Percentiles rank a stretch among this genome's conserved stretches.
Conservation (phyloP, 2,329 filamentous ascomycete genomes). For the Cylindrodendrum hubeiense region DNA sequence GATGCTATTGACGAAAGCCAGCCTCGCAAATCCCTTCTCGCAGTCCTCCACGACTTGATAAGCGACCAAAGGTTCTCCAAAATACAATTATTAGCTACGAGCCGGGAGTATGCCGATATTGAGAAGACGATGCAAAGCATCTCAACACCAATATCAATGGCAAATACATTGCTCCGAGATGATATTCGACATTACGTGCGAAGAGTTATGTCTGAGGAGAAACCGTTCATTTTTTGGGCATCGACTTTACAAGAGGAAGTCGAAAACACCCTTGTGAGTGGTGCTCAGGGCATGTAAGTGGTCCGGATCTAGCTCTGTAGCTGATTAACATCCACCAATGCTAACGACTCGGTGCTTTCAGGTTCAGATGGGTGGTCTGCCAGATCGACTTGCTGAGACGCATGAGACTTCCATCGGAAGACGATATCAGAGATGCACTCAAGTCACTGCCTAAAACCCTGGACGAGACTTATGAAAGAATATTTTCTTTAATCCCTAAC, state of each 20-base stretch:
- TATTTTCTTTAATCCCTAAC: not conserved
- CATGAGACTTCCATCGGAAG: not conserved
- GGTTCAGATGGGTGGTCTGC: constrained; percentile 9
- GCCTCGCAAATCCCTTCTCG: not conserved
- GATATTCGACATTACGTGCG: constrained; percentile 2
- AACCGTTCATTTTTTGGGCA: not conserved
- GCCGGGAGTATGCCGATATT: constrained; percentile 8
- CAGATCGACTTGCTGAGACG: constrained; percentile 5
- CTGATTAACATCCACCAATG: no score
- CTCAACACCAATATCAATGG: constrained; percentile 1
- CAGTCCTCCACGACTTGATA: not conserved
- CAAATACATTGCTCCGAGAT: not conserved
- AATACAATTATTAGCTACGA: constrained; percentile 6
- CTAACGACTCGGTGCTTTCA: not conserved
- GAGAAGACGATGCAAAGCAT: not conserved
- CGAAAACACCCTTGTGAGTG: not conserved
- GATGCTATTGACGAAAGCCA: constrained; percentile 11
- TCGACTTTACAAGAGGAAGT: not conserved
- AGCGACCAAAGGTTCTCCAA: not conserved
- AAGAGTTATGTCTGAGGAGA: not conserved
- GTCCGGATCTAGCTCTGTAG: not conserved
- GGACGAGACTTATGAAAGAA: constrained; percentile 5
- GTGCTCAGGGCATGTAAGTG: constrained; percentile 2
- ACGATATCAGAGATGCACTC: not conserved
- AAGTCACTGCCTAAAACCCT: not conserved